Percentiles rank a stretch among this genome's conserved stretches.
phyloP scores from a whole-genome alignment of 2,329 filamentous ascomycete genomes.

The Botryotinia convoluta region DNA sequence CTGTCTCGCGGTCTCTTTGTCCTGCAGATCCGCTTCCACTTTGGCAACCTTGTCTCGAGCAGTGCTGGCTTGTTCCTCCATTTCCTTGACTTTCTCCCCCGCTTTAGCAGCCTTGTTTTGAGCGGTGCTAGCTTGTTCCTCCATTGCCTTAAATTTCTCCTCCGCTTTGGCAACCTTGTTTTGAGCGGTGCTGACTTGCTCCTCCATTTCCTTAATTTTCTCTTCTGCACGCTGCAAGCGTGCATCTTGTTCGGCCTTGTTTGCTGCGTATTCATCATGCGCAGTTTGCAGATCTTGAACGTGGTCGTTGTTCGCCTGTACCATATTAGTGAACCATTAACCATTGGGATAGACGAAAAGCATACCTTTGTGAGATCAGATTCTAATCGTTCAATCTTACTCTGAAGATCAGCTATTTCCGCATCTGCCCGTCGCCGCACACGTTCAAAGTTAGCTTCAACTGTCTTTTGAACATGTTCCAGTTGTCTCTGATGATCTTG shows the following conservation, averaged over 20 bases:
- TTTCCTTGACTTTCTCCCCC: slow-evolving; percentile 48
- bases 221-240: slow-evolving; percentile 40
- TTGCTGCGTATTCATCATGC: slow-evolving; percentile 49
- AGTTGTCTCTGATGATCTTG: slow-evolving; percentile 44
- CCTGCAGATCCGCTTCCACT: slow-evolving; percentile 33
- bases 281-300: slow-evolving; percentile 57
- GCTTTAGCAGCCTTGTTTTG: slow-evolving; percentile 39
- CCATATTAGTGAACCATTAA: slow-evolving; percentile 26
- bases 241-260: slow-evolving; percentile 36
- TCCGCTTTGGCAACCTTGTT: slow-evolving; percentile 39
- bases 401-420: slow-evolving; percentile 61
- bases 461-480: slow-evolving; percentile 47
- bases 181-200: slow-evolving; percentile 35
- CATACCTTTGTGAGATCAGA: slow-evolving; percentile 59
- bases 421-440: slow-evolving; percentile 52
- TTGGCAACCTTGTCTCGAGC: slow-evolving; percentile 40
- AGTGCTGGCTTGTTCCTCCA: slow-evolving; percentile 30
- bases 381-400: slow-evolving; percentile 59
- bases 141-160: slow-evolving; percentile 47
- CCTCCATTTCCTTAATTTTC: slow-evolving; percentile 45
- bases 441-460: slow-evolving; percentile 51
- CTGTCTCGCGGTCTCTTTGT: slow-evolving; percentile 61
- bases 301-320: slow-evolving; percentile 58
- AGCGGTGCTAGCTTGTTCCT: slow-evolving; percentile 33
- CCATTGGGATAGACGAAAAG: not conserved